Evolutionary conservation across 139 green algal species (phyloP), one percentile per base, ranked within the genome.

Genomic region (Eudorina sp.): DNA sequence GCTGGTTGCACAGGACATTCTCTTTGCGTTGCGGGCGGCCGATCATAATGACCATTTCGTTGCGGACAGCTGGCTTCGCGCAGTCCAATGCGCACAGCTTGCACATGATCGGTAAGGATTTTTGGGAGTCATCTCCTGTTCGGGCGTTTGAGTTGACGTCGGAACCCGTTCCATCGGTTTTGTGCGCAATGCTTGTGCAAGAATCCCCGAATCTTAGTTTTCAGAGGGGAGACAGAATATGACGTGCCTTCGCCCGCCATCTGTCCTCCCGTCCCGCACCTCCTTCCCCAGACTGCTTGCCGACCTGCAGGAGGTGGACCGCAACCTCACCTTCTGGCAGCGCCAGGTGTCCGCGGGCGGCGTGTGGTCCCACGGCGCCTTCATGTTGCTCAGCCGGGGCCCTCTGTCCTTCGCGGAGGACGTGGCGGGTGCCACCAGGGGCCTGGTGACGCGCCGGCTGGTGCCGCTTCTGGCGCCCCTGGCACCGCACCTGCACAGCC

Each of bases 311-410:
- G 51, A 83, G 0, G 58, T 79, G n/a, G 85, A 89, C n/a, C 66
- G 27, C 29, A 58, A 85, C 43, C 76, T 90, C 3, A 29, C 40
- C 62, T 86, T 86, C 62, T 90, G 86, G 86, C 64, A 87, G 51
- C 41, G 27, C 4, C 77, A 55, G 53, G 25, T 90, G 16, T 29
- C 73, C 0, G 55, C 43, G 4, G 85, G 88, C n/a, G 83, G 68
- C 36, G 9, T 25, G 2, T 66, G 45, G 62, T 62, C 55, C 2
- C 88, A 91, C 41, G 34, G 21, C 27, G 14, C 36, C 11, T 91
- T 91, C 80, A 88, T 91, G 88, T 80, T 91, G 55, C 79, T 91
- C 19, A 76, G 68, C 40, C 55, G 68, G 4, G 88, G 88, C 2
- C 88, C 88, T 4, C 29, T 45, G 1, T 31, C 70, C 25, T 91